Evolutionary conservation across 352 stramenopile genomes (phyloP), one percentile per base, ranked within the genome.

Genomic region (Phytophthora foliorum): DNA sequence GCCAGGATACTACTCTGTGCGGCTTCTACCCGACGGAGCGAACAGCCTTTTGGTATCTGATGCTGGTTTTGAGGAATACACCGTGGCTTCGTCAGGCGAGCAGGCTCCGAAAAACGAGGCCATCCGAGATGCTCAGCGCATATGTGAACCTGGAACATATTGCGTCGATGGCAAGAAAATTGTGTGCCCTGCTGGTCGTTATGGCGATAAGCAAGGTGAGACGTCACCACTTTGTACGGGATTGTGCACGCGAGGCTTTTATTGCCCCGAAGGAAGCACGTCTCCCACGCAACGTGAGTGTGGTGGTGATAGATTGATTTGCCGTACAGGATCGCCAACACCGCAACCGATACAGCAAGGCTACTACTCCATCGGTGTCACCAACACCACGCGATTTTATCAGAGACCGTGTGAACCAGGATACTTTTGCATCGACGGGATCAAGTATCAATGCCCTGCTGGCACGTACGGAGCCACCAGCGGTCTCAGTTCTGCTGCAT

Each of bases 81-180:
- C 55, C 34, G 32, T 63, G 7, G 34, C 6, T 22, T 57, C 36
- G 29, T 49, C 29, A 14, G 63, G 55, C 14, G 54, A 67, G 10
- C 54, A 71, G 48, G 70, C 73, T 6, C 59, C 57, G 0, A 31
- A 45, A n/a, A 87, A 79, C 45, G 68, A 75, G 1, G 27, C n/a
- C 4, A 67, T 84, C 6, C 71, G 75, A 16, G 82, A 90, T 25
- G 67, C 69, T 1, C 83, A 96, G 67, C 52, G 60, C 0, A 62
- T 80, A 32, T 97, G 90, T 58, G 82, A 93, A 17, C 48, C 55
- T 0, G 90, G 92, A 0, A 84, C 65, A 34, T 98, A 86, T 65
- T 97, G 89, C 58, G 36, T 77, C 3, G 61, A 71, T 32, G 86
- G 89, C 14, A 72, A 72, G 9, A 75, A 72, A 19, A 81, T 72